Conservation (phyloP, 225 moss, liverwort and hornwort species). For the Thuidium tamariscinum region DNA sequence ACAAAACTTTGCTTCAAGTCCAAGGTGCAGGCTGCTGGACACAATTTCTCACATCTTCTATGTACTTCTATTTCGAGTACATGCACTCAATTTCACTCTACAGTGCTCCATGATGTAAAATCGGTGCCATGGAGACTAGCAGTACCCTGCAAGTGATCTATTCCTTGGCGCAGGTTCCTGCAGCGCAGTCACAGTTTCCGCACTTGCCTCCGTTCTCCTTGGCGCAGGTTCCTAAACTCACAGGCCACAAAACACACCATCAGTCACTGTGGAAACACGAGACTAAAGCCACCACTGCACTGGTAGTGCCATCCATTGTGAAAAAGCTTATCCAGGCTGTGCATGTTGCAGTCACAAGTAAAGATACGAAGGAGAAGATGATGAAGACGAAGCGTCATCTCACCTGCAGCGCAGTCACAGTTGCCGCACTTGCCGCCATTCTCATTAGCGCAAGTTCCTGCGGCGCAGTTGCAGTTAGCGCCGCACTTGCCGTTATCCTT, state of each 20-base stretch:
- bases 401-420: slow-evolving; percentile 37
- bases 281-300: not conserved
- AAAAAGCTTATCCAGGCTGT: no score
- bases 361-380: not conserved
- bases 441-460: slow-evolving; percentile 49
- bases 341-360: not conserved
- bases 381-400: not conserved
- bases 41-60: not conserved
- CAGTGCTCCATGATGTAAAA: not conserved
- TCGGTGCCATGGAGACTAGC: not conserved
- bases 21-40: not conserved
- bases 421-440: slow-evolving; percentile 41
- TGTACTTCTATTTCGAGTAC: not conserved
- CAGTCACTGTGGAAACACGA: not conserved
- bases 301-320: not conserved
- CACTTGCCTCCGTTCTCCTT: slow-evolving; percentile 42
- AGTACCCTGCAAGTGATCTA: not conserved
- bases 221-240: slow-evolving; percentile 14
- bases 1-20: not conserved
- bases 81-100: not conserved
- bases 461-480: slow-evolving; percentile 19
- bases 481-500: slow-evolving; percentile 38
- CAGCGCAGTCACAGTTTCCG: slow-evolving; percentile 30
- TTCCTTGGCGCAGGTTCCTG: slow-evolving; percentile 28
- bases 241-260: not conserved